Evolutionary conservation across 768 basidiomycete species (phyloP).

Genomic region (Tremella yokohamensis): DNA sequence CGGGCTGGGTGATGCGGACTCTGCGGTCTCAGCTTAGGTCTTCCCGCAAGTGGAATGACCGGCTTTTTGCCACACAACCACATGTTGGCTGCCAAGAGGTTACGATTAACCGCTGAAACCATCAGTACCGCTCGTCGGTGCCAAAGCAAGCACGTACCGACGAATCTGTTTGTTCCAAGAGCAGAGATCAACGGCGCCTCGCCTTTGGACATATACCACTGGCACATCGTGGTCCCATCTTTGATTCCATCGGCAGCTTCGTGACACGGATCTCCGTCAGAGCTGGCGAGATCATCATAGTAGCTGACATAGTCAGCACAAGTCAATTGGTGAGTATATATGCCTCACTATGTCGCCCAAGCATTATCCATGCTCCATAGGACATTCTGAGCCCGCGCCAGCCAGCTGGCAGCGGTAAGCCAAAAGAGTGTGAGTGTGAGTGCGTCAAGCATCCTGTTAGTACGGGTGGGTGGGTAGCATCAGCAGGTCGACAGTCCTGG

Average conservation of each 20-base stretch:
- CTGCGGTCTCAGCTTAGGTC: too few species aligned
- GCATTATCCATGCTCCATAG: not conserved
- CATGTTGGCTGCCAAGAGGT: not conserved
- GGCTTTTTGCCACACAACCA: conserved; percentile 2
- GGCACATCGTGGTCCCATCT: not conserved
- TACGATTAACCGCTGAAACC: not conserved
- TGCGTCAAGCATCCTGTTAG: too few species aligned
- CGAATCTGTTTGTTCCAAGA: not conserved
- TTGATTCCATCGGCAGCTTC: not conserved
- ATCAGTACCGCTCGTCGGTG: not conserved
- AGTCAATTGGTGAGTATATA: not conserved
- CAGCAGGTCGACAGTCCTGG: too few species aligned
- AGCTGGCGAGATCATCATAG: not conserved
- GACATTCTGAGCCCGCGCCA: not conserved
- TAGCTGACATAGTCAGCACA: not conserved
- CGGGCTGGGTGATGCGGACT: not conserved
- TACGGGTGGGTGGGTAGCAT: too few species aligned
- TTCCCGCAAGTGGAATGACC: not conserved
- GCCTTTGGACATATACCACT: conserved; percentile 1
- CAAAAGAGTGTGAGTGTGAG: too few species aligned
- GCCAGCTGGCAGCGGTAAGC: too few species aligned
- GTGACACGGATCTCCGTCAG: not conserved
- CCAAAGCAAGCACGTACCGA: not conserved
- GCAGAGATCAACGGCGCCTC: not conserved
- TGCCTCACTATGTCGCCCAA: not conserved